Conservation (phyloP, 495 filamentous ascomycete genomes). For the Hamigera avellanea region DNA sequence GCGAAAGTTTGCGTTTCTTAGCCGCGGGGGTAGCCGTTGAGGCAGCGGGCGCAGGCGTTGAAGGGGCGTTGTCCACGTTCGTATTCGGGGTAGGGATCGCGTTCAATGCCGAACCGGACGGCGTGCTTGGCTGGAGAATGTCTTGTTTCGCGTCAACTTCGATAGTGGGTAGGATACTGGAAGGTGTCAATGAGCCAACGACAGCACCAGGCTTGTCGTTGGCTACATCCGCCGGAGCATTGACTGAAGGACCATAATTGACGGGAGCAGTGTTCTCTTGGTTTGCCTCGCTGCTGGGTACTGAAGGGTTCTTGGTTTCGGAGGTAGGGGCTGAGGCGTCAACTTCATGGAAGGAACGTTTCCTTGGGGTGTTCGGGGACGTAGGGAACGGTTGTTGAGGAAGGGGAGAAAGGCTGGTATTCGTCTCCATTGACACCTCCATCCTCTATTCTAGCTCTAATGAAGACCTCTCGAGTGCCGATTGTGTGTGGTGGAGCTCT, state of each 20-base stretch:
- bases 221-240: too few relatives aligned
- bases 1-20: slow-evolving; percentile 44
- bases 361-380: slow-evolving; percentile 12
- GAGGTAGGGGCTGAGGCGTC: slow-evolving; percentile 7
- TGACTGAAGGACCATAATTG: too few relatives aligned
- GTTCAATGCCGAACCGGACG: not conserved
- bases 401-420: slow-evolving; percentile 4
- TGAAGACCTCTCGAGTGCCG: too few relatives aligned
- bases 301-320: slow-evolving; percentile 30
- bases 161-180: too few relatives aligned
- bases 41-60: not conserved
- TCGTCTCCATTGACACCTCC: slow-evolving; percentile 11
- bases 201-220: too few relatives aligned
- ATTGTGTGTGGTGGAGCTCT: too few relatives aligned
- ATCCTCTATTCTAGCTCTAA: too few relatives aligned
- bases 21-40: slow-evolving; percentile 5
- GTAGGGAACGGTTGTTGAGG: slow-evolving; percentile 5
- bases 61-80: not conserved
- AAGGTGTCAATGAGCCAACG: too few relatives aligned
- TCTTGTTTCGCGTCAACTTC: too few relatives aligned
- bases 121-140: too few relatives aligned
- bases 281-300: too few relatives aligned
- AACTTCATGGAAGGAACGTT: slow-evolving; percentile 22
- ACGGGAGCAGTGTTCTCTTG: slow-evolving; percentile 15
- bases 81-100: not conserved